phyloP scores from a whole-genome alignment of 495 filamentous ascomycete genomes.

The Achaetomiella virescens region DNA sequence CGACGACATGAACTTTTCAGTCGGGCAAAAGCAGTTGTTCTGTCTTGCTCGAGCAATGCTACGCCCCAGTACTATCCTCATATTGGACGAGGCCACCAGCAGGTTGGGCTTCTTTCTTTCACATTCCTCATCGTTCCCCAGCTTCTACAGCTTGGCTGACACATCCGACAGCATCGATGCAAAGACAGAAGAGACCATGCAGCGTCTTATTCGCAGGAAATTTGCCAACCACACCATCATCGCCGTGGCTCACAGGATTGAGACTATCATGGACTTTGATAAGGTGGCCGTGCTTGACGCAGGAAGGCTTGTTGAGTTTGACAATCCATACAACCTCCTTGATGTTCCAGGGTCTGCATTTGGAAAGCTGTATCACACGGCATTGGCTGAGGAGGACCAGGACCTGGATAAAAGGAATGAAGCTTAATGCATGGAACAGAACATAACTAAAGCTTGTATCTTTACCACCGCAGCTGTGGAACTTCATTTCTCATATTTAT shows the following conservation, averaged over 20 bases:
- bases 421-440: no score
- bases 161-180: constrained; percentile 19
- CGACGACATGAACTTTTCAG: constrained; percentile 24
- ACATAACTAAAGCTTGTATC: no score
- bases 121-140: not conserved
- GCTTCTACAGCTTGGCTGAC: not conserved
- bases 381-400: constrained; percentile 10
- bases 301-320: constrained; percentile 34
- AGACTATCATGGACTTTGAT: constrained; percentile 39
- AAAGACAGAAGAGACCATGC: constrained; percentile 28
- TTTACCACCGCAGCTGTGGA: no score
- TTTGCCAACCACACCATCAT: constrained; percentile 40
- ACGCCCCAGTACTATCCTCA: constrained; percentile 24
- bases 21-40: constrained; percentile 57
- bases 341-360: constrained; percentile 18
- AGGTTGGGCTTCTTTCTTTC: constrained; percentile 2
- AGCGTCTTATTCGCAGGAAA: constrained; percentile 26
- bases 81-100: constrained; percentile 31
- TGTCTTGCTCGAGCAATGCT: constrained; percentile 56
- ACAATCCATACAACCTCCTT: constrained; percentile 29
- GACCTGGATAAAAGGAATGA: no score
- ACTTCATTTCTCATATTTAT: no score
- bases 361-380: constrained; percentile 10
- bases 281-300: constrained; percentile 33
- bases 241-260: constrained; percentile 37